Conservation (phyloP, 2,329 filamentous ascomycete species). For the Madurella fahalii region DNA sequence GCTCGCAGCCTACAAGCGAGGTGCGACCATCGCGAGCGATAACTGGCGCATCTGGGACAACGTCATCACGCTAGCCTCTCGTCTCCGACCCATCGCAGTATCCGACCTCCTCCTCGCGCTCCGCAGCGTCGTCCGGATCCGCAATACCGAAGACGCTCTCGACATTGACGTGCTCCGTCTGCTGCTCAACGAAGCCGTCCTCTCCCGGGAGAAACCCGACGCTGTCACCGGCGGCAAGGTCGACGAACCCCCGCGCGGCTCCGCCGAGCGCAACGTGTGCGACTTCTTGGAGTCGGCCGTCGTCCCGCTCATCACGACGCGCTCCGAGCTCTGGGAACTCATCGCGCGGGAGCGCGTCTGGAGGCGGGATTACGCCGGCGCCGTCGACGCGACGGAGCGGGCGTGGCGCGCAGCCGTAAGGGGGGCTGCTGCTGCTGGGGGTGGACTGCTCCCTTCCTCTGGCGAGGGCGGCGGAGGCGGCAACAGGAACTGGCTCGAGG, state of each 20-base stretch:
- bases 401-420: constrained; percentile 73
- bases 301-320: constrained; percentile 77
- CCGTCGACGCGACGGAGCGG: constrained; percentile 81
- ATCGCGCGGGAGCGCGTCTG: constrained; percentile 70
- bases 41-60: constrained; percentile 98
- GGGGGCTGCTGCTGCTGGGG: constrained; percentile 44
- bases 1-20: constrained; percentile 80
- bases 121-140: constrained; percentile 69
- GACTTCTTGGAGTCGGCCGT: constrained; percentile 71
- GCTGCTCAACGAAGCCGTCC: constrained; percentile 67
- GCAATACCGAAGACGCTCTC: constrained; percentile 71
- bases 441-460: constrained; percentile 39
- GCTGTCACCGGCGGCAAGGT: constrained; percentile 30
- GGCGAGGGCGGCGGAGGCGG: constrained; percentile 35
- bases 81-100: constrained; percentile 70
- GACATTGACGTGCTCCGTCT: constrained; percentile 69
- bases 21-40: constrained; percentile 75
- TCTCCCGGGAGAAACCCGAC: constrained; percentile 37
- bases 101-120: constrained; percentile 72
- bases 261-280: constrained; percentile 59
- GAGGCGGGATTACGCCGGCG: constrained; percentile 63
- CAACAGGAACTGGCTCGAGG: constrained; percentile 53
- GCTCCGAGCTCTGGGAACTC: constrained; percentile 72
- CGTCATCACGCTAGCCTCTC: constrained; percentile 79
- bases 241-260: constrained; percentile 51